Evolutionary conservation across 1,139 yeast species (phyloP).

Genomic region (Tardiomyces depauwii): DNA sequence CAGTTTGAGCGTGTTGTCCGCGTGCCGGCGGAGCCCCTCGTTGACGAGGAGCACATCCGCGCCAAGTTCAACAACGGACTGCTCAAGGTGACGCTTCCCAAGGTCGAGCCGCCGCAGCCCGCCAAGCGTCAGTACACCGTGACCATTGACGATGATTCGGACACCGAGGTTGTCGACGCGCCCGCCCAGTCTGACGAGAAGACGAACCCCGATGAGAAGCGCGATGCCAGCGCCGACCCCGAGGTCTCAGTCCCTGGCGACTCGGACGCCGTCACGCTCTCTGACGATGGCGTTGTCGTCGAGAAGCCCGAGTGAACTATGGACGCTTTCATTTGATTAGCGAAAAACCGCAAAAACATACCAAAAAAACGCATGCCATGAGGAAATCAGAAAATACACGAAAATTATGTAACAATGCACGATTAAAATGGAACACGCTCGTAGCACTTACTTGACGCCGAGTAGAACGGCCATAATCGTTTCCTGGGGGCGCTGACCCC

Average conservation of each 20-base stretch:
- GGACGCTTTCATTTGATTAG: no score
- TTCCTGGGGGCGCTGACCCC: no score
- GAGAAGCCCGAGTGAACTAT: neutral
- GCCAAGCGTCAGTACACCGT: conserved; percentile 10
- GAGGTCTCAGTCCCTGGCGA: neutral
- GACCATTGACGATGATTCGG: conserved; percentile 7
- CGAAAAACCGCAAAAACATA: no score
- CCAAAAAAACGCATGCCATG: no score
- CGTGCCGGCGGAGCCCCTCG: conserved; percentile 40
- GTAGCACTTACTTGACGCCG: no score
- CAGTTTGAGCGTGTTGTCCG: conserved; percentile 42
- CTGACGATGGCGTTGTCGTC: neutral
- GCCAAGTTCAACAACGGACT: conserved; percentile 43
- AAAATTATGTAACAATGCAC: no score
- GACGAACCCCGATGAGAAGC: neutral
- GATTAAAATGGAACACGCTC: no score
- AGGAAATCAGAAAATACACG: no score
- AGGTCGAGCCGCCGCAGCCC: conserved; percentile 15
- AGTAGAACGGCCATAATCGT: no score
- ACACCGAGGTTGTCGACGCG: conserved; percentile 3
- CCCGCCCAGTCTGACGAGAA: neutral
- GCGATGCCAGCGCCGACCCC: neutral
- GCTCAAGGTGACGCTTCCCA: conserved; percentile 40
- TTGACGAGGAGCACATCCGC: conserved; percentile 39
- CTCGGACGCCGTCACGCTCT: neutral